Conservation (phyloP, 495 filamentous ascomycete species). For the Friedmanniomyces simplex region DNA sequence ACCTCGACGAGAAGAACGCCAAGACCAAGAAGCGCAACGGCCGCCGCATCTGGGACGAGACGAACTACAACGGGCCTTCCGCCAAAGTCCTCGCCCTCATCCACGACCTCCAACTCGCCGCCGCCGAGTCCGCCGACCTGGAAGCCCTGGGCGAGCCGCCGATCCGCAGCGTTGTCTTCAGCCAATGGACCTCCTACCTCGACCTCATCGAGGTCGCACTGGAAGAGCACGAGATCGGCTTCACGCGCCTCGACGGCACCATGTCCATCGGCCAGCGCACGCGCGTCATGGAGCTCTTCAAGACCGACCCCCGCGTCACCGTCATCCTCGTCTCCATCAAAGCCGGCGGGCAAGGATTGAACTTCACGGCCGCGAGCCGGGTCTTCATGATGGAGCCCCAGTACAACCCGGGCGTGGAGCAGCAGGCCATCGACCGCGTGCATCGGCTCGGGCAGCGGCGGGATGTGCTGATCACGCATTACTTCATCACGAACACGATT, state of each 20-base stretch:
- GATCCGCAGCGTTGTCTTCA: conserved; percentile 83
- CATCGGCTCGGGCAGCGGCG: conserved; percentile 87
- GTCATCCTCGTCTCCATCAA: conserved; percentile 86
- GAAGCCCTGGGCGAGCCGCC: conserved; percentile 45
- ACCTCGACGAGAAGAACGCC: conserved; percentile 36
- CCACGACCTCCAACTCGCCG: conserved; percentile 49
- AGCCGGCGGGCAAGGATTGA: conserved; percentile 85
- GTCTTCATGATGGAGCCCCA: conserved; percentile 98
- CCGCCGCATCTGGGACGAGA: conserved; percentile 21
- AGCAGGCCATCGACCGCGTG: conserved; percentile 87
- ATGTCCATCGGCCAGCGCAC: conserved; percentile 65
- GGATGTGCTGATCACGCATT: conserved; percentile 68
- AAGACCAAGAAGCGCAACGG: conserved; percentile 51
- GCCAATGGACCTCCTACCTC: conserved; percentile 84
- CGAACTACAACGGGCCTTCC: conserved; percentile 65
- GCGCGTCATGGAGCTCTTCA: conserved; percentile 63
- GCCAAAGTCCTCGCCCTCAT: conserved; percentile 81
- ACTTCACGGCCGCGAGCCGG: conserved; percentile 71
- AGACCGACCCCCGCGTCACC: conserved; percentile 56
- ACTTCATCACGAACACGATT: conserved; percentile 80
- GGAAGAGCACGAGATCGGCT: conserved; percentile 52
- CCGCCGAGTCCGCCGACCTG: conserved; percentile 47
- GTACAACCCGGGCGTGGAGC: conserved; percentile 90
- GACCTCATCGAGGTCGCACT: conserved; percentile 87
- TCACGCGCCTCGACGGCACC: conserved; percentile 76